phyloP scores from a whole-genome alignment of 2,329 filamentous ascomycete species.

The Diaporthe amygdali region DNA sequence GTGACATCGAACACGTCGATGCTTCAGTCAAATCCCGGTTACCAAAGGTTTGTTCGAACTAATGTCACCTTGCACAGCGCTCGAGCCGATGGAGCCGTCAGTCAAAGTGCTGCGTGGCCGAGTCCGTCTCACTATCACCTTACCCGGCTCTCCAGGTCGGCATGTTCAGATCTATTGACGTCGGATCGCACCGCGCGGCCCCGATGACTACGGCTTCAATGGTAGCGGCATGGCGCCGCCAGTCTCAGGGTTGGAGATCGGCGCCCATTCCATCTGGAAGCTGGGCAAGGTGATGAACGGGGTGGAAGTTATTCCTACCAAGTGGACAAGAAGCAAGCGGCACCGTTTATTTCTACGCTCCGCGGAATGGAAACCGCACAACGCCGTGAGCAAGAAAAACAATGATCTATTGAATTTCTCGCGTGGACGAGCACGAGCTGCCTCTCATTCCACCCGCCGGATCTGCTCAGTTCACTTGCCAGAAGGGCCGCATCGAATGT shows the following conservation, averaged over 20 bases:
- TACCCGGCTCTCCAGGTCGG: not conserved
- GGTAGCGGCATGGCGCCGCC: constrained; percentile 19
- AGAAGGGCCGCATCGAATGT: not conserved
- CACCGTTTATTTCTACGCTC: not conserved
- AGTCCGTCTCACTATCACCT: not conserved
- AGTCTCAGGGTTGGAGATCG: constrained; percentile 6
- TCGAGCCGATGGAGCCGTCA: not conserved
- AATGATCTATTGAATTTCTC: not conserved
- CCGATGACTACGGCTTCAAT: constrained; percentile 7
- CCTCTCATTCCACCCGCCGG: not conserved
- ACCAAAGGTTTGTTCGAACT: not conserved
- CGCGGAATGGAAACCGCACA: not conserved
- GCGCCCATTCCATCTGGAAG: not conserved
- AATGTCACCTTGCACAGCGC: not conserved
- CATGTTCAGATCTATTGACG: not conserved
- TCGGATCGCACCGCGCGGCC: not conserved
- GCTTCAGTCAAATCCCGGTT: not conserved
- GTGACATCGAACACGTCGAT: constrained; percentile 6
- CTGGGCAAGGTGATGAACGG: not conserved
- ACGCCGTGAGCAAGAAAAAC: not conserved
- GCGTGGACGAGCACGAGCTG: not conserved
- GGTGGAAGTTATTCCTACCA: not conserved
- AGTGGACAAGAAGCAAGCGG: constrained; percentile 4
- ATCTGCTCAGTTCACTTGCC: not conserved
- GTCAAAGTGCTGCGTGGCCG: not conserved